Percentiles rank a stretch among this genome's conserved stretches.
Conservation (phyloP, 2,329 filamentous ascomycete genomes). For the Botryotinia narcissicola region DNA sequence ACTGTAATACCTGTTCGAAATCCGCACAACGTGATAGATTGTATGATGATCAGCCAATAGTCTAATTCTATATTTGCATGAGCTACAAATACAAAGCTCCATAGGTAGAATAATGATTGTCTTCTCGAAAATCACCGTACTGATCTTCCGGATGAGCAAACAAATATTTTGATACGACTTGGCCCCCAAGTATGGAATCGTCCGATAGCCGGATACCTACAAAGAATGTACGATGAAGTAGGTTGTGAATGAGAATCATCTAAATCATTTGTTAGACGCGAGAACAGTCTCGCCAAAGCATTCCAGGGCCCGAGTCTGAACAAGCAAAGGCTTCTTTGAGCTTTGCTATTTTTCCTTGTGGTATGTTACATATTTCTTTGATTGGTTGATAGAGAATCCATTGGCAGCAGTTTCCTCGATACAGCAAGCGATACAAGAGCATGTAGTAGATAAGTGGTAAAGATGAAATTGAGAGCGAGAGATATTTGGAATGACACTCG, state of each 20-base stretch:
- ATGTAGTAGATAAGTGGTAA: background rate
- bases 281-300: background rate
- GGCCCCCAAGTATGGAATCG: background rate
- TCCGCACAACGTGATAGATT: background rate
- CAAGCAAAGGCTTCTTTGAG: background rate
- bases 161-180: constrained; percentile 8
- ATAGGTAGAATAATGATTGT: background rate
- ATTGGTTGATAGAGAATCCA: background rate
- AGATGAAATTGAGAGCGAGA: background rate
- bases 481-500: background rate
- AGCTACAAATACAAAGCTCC: background rate
- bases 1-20: constrained; percentile 7
- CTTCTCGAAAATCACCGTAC: background rate
- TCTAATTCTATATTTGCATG: background rate
- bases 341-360: background rate
- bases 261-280: too few relatives aligned
- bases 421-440: background rate
- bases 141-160: constrained; percentile 2
- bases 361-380: background rate
- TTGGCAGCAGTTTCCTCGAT: background rate
- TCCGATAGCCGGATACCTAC: background rate
- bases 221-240: background rate
- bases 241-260: background rate
- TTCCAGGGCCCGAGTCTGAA: background rate
- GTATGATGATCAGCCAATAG: constrained; percentile 1